Base-by-base conservation (phyloP, 2,329 filamentous ascomycete genomes). In the Blastomyces parvus region DNA sequence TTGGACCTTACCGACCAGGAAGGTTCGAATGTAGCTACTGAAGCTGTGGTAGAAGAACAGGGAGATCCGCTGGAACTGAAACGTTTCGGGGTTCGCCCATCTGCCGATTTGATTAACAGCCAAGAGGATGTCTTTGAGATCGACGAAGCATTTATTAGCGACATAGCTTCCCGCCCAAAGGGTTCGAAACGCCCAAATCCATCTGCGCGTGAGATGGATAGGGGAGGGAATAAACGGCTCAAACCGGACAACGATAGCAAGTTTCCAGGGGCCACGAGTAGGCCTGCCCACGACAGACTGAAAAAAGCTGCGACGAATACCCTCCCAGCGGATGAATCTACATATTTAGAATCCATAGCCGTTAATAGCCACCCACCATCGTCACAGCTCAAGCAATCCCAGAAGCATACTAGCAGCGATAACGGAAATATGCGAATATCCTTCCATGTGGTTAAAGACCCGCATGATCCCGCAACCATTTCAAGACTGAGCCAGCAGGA, bases 361-460 rank as follows among this genome's bases (percentile, higher is more conserved):
- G 58, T 64, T 22, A 50, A 42, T 13, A n/a, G n/a, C n/a, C 52
- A 64, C 14, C 63, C 65, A 50, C 72, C 69, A 9, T 68, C 69
- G 25, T 62, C 67, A 36, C 67, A 65, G 56, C 62, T 63, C 9
- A 68, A 69, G 42, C 72, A 70, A 38, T 71, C 70, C 3, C 70
- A 72, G 67, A 68, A 69, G 57, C 69, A 70, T 59, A 56, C 67
- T 60, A 66, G 70, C 62, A 56, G 65, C 55, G 74, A 72, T 59
- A 71, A 71, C 7, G 61, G 63, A 67, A 73, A 76, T 67, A 70
- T 80, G 66, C 81, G 79, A 27, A 77, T 91, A 33, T 82, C 81
- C 36, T 95, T 91, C 69, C 83, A 88, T 1, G 83, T 91, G 14
- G 89, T 93, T 27, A 95, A 96, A 74, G 85, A 93, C 68, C 83